phyloP scores from a whole-genome alignment of 345 rosid genomes.

The Eucalyptus melliodora region DNA sequence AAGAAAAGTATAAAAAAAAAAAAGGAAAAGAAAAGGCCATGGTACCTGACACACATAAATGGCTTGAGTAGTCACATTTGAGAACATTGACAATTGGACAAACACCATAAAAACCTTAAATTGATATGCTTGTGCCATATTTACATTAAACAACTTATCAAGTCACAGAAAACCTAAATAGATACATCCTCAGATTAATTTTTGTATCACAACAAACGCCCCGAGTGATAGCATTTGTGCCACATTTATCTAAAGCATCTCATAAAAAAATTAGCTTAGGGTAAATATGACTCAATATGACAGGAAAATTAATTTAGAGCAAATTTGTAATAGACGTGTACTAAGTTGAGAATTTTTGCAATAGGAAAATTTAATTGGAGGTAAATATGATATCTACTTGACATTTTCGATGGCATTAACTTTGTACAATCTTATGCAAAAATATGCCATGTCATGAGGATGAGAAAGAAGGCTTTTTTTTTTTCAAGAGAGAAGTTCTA shows the following conservation, averaged over 20 bases:
- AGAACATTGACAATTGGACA: too few relatives aligned
- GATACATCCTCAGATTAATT: too few relatives aligned
- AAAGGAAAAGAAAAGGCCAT: not conserved
- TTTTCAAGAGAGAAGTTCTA: not conserved
- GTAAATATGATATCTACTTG: fast-evolving
- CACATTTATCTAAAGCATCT: not conserved
- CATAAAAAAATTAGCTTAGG: not conserved
- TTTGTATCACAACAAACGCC: too few relatives aligned
- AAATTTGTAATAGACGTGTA: fast-evolving
- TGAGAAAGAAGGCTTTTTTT: not conserved
- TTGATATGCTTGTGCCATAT: too few relatives aligned
- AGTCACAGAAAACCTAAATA: too few relatives aligned
- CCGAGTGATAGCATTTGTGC: not conserved
- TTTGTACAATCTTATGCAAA: not conserved
- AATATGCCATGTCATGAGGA: not conserved
- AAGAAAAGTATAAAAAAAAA: not conserved
- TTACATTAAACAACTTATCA: too few relatives aligned
- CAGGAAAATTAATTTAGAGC: too few relatives aligned
- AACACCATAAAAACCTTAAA: too few relatives aligned
- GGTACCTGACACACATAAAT: not conserved
- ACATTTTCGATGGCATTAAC: too few relatives aligned
- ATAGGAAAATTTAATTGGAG: too few relatives aligned
- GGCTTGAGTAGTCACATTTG: not conserved
- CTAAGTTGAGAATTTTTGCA: too few relatives aligned
- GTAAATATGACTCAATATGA: too few relatives aligned